A percentile compares a stretch with the other conserved stretches of the same genome.
These are phyloP conservation scores for Ilyonectria sp. DNA, from an alignment of 2,329 filamentous ascomycete species.

Conservation along the genomic window DNA sequence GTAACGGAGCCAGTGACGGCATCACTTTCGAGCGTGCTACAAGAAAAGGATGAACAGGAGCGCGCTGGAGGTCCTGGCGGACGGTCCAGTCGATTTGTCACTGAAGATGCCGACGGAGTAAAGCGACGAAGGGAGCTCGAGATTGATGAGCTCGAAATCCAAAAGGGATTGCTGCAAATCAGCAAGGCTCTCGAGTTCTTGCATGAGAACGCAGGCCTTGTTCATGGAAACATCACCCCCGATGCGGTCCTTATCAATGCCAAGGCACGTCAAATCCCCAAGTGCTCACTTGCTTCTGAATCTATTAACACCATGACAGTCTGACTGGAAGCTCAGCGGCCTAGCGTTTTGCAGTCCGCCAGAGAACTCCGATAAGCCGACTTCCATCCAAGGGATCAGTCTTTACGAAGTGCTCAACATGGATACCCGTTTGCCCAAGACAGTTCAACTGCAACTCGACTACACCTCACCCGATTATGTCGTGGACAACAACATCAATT, in stretches of 20 bases:
- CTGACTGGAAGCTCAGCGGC: slow-evolving; percentile 99
- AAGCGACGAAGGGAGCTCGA: slow-evolving; percentile 85
- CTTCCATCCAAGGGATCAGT: slow-evolving; percentile 84
- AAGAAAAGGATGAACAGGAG: slow-evolving; percentile 93
- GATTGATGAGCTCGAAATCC: slow-evolving; percentile 96
- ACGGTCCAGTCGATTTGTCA: slow-evolving; percentile 83
- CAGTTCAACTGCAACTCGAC: slow-evolving; percentile 91
- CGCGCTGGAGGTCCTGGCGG: slow-evolving; percentile 77
- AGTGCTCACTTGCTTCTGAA: background rate
- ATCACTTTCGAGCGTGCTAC: slow-evolving; percentile 85
- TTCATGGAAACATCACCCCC: slow-evolving; percentile 95
- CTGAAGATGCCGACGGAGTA: slow-evolving; percentile 83
- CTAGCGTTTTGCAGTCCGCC: slow-evolving; percentile 89
- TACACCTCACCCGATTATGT: slow-evolving; percentile 96
- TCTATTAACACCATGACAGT: slow-evolving; percentile 66
- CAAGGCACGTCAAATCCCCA: slow-evolving; percentile 72
- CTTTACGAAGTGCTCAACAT: slow-evolving; percentile 88
- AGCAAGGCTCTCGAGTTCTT: slow-evolving; percentile 95
- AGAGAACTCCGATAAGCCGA: slow-evolving; percentile 80
- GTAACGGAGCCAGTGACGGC: slow-evolving; percentile 93
- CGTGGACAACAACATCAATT: slow-evolving; percentile 88
- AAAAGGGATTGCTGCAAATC: slow-evolving; percentile 94
- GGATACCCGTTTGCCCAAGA: slow-evolving; percentile 84
- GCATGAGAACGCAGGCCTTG: slow-evolving; percentile 93
- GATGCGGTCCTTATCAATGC: slow-evolving; percentile 95